Evolutionary conservation across 768 basidiomycete genomes (phyloP), one percentile per base, ranked within the genome.

Genomic region (Tephrocybe sp.): DNA sequence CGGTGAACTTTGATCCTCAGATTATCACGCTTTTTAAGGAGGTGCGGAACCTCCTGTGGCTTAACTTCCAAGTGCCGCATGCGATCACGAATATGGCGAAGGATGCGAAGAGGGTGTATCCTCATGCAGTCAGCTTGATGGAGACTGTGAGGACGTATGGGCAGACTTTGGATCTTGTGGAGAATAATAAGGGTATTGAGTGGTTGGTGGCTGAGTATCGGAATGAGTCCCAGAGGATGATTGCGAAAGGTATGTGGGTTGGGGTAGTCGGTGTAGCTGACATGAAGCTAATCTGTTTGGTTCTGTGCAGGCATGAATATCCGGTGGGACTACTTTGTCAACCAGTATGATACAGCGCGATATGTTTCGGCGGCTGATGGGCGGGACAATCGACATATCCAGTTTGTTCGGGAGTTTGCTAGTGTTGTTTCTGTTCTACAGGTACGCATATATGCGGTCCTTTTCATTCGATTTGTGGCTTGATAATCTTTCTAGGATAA

Each of bases 21-120:
- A 93, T 96, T 58, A 98, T 99, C 68, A 96, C 90, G 26, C 75
- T 99, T 22, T 98, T 98, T 83, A 99, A 99, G 76, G 97, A 98
- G 67, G 93, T 97, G 31, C 79, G 97, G 52, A 97, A 97, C 66
- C 63, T 98, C 58, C 78, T 97, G 30, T 98, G 96, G 96, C 78
- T 98, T 55, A 89, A 89, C 54, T 98, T 96, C 72, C 87, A 89
- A 63, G 94, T 98, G 2, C 96, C 94, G 19, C 93, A 98, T 72
- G 84, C 89, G 46, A 92, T 91, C 56, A 87, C 87, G 60, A 97
- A 95, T 65, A 89, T 97, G 83, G 97, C 97, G 32, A 99, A 98
- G 74, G 96, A 99, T 60, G 97, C 97, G 53, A 98, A 97, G 76
- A 75, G 93, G 59, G 95, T 98, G 53, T 99, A 99, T 65, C 95